Evolutionary conservation across 306 rosid species (phyloP).

Genomic region (Quercus engelmannii): DNA sequence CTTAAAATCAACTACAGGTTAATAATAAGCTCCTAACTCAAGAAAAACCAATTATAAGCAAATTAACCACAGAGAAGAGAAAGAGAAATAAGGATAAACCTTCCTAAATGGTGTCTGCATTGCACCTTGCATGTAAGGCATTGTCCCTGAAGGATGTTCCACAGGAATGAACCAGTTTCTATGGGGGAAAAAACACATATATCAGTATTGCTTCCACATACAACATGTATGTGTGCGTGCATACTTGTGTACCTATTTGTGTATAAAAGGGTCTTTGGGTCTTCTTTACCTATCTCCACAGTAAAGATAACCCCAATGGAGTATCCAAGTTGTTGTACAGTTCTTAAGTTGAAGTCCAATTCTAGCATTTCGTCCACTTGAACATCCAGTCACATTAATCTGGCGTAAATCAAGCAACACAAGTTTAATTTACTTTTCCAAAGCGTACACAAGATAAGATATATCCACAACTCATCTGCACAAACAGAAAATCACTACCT

Average conservation of each 20-base stretch:
- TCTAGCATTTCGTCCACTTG: conserved; percentile 11
- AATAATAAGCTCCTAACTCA: not conserved
- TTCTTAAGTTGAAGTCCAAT: conserved; percentile 29
- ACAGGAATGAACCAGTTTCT: conserved; percentile 29
- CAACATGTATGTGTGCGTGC: too few species aligned
- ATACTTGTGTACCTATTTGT: too few species aligned
- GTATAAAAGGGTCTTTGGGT: too few species aligned
- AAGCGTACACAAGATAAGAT: not conserved
- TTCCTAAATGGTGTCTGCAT: conserved; percentile 35
- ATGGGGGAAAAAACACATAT: not conserved
- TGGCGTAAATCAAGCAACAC: conserved; percentile 1
- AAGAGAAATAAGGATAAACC: conserved; percentile 9
- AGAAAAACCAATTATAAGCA: not conserved
- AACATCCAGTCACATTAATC: conserved; percentile 29
- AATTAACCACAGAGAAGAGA: not conserved
- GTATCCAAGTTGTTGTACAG: conserved; percentile 24
- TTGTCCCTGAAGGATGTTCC: conserved; percentile 19
- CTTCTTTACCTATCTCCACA: conserved; percentile 15
- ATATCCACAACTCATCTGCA: not conserved
- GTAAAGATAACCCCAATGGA: conserved; percentile 33
- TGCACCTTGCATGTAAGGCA: conserved; percentile 21
- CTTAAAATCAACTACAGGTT: not conserved
- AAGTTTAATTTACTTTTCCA: not conserved
- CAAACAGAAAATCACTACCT: not conserved
- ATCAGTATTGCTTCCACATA: not conserved